Evolutionary conservation across 768 basidiomycete genomes (phyloP).

Genomic region (Candolleomyces efflorescens): DNA sequence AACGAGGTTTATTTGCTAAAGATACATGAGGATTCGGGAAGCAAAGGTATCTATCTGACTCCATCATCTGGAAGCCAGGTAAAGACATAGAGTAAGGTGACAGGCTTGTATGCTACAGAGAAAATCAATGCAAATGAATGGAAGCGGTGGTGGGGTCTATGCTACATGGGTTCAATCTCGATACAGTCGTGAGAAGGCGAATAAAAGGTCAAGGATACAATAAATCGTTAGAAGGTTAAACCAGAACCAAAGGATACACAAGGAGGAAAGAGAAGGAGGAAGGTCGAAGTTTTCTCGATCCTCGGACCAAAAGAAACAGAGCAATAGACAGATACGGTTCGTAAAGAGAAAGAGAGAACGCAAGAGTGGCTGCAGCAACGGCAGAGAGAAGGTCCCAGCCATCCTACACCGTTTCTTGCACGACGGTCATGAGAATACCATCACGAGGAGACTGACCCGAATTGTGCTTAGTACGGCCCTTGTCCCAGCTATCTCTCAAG

Average conservation of each 20-base stretch:
- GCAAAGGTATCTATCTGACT: background rate
- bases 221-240: background rate
- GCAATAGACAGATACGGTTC: background rate
- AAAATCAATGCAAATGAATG: background rate
- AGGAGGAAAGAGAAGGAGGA: constrained; percentile 2
- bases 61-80: background rate
- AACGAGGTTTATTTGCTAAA: background rate
- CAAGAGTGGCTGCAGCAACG: background rate
- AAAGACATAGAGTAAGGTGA: background rate
- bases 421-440: constrained; percentile 41
- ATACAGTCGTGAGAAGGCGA: background rate
- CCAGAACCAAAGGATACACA: constrained; percentile 8
- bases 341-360: constrained; percentile 8
- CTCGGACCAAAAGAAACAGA: constrained; percentile 20
- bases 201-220: background rate
- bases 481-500: constrained; percentile 22
- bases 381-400: background rate
- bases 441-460: constrained; percentile 17
- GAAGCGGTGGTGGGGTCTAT: constrained; percentile 1
- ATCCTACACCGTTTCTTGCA: constrained; percentile 33
- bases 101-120: background rate
- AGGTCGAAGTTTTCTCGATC: background rate
- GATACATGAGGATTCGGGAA: background rate
- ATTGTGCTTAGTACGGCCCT: constrained; percentile 18
- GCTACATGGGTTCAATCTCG: background rate